Base-by-base conservation (phyloP, 2,329 filamentous ascomycete genomes). In the Sporothrix sp. region DNA sequence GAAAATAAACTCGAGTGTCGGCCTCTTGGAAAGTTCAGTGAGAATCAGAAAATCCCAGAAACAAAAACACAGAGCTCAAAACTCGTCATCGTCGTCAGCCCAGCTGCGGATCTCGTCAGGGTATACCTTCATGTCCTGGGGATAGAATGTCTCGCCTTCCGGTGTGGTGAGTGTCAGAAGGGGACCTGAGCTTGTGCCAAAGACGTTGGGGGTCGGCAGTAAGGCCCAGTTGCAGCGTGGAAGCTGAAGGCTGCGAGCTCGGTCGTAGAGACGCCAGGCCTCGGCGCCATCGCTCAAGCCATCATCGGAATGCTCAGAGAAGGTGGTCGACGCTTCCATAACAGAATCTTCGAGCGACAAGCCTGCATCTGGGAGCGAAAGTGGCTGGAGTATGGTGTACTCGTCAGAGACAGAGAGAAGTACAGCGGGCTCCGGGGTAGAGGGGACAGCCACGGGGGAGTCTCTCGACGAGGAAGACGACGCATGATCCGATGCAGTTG, bases 101-200 rank as follows among this genome's bases (percentile, higher is more conserved):
- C 54, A 53, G 25, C 28, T n/a, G n/a, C 21, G 10, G 13, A 21
- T n/a, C 7, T 32, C 25, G 0, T 46, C 47, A 1, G 11, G 27
- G 30, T 53, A 57, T 2, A 27, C n/a, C 16, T 37, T 38, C 27
- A 57, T 39, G 20, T 57, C 51, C 27, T 57, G 51, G 0, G 53
- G 55, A 16, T 57, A 57, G 18, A 51, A 50, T n/a, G 20, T 46
- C 1, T 49, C 33, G 3, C 55, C 53, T 23, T 54, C 53, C 1
- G 55, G 53, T 2, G 53, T 55, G 3, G 55, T 57, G 11, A 57
- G 33, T 20, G 38, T 38, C 30, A 57, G 20, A 4, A 44, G 13
- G 0, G 55, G 55, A 13, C 55, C 53, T 0, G 3, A 27, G 35
- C 13, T 32, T 35, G 50, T 36, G 30, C 45, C 42, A 32, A 57